A percentile compares a stretch with the other conserved stretches of the same genome.
Evolutionary conservation across 1,139 yeast genomes (phyloP).

Genomic region (Hansenula lynferdii): DNA sequence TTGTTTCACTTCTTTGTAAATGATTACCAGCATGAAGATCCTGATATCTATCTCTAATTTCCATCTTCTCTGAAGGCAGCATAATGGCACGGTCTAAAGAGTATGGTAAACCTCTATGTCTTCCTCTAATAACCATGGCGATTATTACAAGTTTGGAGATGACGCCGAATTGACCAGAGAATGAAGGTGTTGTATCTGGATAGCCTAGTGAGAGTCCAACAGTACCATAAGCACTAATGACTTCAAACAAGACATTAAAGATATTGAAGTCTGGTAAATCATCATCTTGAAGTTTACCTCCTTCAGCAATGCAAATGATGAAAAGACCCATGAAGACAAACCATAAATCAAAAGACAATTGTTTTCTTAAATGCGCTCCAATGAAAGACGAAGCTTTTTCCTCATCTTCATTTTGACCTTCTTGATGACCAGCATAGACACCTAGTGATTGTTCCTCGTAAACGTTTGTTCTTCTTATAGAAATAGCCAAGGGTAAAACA

Average conservation of each 20-base stretch:
- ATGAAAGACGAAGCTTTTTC: conserved; percentile 49
- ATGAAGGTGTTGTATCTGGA: conserved; percentile 60
- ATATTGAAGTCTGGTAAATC: conserved; percentile 51
- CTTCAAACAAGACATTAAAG: conserved; percentile 77
- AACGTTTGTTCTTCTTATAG: conserved; percentile 93
- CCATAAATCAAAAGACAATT: conserved; percentile 94
- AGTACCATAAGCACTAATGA: conserved; percentile 93
- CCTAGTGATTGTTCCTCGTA: conserved; percentile 97
- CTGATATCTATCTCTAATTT: conserved; percentile 62
- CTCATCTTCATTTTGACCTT: conserved; percentile 15
- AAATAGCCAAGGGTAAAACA: conserved; percentile 91
- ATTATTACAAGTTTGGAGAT: conserved; percentile 80
- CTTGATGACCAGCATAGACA: conserved; percentile 50
- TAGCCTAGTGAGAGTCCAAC: conserved; percentile 90
- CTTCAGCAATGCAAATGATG: conserved; percentile 82
- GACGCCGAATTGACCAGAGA: conserved; percentile 65
- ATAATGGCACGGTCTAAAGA: conserved; percentile 91
- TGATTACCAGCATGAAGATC: conserved; percentile 43
- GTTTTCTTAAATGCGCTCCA: conserved; percentile 86
- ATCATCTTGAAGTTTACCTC: conserved; percentile 45
- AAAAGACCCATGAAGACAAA: conserved; percentile 83
- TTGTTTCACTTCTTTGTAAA: conserved; percentile 16
- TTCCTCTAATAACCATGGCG: conserved; percentile 89
- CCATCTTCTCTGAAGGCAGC: conserved; percentile 70
- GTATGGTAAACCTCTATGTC: conserved; percentile 96